Percentiles rank a stretch among this genome's conserved stretches.
phyloP scores from a whole-genome alignment of 305 asterid species.

The Coffea humblotiana region DNA sequence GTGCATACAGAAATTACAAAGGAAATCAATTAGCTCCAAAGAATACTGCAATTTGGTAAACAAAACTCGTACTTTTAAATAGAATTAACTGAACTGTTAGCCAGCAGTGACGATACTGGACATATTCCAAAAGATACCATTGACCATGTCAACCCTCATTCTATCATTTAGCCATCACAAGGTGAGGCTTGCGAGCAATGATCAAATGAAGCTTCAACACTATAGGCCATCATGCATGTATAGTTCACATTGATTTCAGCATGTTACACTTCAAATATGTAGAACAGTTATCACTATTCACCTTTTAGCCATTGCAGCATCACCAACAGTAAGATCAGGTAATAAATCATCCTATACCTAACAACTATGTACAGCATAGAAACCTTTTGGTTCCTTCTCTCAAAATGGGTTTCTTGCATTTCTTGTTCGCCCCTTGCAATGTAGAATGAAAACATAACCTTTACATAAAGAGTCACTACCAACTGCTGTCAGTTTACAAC shows the following conservation, averaged over 20 bases:
- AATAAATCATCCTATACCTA: not conserved
- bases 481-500: not conserved
- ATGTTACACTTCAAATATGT: not conserved
- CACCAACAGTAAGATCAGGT: not conserved
- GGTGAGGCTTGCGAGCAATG: not conserved
- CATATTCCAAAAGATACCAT: not conserved
- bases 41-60: not conserved
- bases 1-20: slow-evolving; percentile 15
- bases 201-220: not conserved
- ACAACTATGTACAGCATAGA: not conserved
- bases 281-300: not conserved
- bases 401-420: not conserved
- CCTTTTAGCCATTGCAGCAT: not conserved
- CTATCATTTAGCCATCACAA: not conserved
- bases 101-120: not conserved
- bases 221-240: not conserved
- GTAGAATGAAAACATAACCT: not conserved
- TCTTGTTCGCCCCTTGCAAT: not conserved
- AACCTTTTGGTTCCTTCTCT: not conserved
- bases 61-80: not conserved
- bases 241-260: not conserved
- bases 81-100: not conserved
- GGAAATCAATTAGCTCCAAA: not conserved
- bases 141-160: not conserved
- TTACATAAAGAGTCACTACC: not conserved